Evolutionary conservation across 768 basidiomycete species (phyloP).

Genomic region (Cystobasidium ongulense): DNA sequence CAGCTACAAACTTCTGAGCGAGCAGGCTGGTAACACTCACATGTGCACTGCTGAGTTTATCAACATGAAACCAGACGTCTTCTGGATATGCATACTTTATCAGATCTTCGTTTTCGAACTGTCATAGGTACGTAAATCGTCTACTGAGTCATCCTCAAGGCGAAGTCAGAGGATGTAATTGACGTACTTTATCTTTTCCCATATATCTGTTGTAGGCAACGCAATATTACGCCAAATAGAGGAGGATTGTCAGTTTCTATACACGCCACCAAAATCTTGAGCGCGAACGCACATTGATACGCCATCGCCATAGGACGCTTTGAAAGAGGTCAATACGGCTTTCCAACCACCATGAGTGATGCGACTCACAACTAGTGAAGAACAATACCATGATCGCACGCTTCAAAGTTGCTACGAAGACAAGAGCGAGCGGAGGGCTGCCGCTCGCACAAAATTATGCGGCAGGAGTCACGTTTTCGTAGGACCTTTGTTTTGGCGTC

Average conservation of each 20-base stretch:
- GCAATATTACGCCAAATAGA: no score
- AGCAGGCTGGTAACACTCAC: background rate
- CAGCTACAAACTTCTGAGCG: background rate
- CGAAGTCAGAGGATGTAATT: no score
- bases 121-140: background rate
- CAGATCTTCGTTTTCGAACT: slow-evolving; percentile 72
- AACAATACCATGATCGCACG: slow-evolving; percentile 54
- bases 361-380: slow-evolving; percentile 54
- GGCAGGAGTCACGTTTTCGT: no score
- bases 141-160: background rate
- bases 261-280: background rate
- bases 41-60: slow-evolving; percentile 51
- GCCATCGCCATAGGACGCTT: background rate
- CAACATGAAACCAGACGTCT: slow-evolving; percentile 78
- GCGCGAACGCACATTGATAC: slow-evolving; percentile 25
- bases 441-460: no score
- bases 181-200: slow-evolving; percentile 84
- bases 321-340: slow-evolving; percentile 13
- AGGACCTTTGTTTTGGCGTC: no score
- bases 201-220: no score
- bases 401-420: background rate
- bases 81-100: slow-evolving; percentile 63
- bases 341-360: background rate
- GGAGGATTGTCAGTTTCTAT: no score
- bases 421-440: background rate